These are phyloP conservation scores for Arxiozyma bovina DNA, from an alignment of 1,139 yeast species.

Conservation along the genomic window DNA sequence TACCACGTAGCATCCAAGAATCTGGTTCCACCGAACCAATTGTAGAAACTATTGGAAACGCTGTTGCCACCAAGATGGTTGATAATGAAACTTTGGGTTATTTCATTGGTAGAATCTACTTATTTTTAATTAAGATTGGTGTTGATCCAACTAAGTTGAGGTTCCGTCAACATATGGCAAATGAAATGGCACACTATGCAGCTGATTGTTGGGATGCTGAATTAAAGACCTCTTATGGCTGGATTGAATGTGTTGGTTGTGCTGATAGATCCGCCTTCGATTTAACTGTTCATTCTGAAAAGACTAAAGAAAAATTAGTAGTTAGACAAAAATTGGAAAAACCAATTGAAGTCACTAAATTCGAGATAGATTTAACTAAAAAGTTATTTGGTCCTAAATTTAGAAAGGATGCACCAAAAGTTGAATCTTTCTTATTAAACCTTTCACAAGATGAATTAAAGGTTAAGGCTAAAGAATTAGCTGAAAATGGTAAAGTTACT, in stretches of 20 bases:
- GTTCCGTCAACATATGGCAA: conserved; percentile 97
- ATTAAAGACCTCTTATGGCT: conserved; percentile 88
- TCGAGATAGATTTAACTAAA: conserved; percentile 79
- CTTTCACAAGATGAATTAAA: conserved; percentile 85
- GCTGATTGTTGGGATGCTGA: conserved; percentile 99
- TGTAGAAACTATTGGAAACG: conserved; percentile 74
- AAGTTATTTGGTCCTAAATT: conserved; percentile 96
- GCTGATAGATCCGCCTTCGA: conserved; percentile 99
- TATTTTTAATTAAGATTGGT: conserved; percentile 81
- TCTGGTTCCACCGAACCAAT: conserved; percentile 66
- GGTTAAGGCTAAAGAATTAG: conserved; percentile 61
- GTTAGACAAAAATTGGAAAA: conserved; percentile 84
- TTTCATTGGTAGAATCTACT: conserved; percentile 86
- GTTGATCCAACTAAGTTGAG: conserved; percentile 75
- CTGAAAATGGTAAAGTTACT: conserved; percentile 51
- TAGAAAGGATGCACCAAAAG: conserved; percentile 92
- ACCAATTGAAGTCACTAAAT: conserved; percentile 75
- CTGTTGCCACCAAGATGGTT: conserved; percentile 77
- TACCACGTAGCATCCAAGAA: conserved; percentile 82
- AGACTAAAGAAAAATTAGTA: conserved; percentile 88
- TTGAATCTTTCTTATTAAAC: conserved; percentile 66
- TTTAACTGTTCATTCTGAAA: conserved; percentile 87
- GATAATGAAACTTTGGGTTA: conserved; percentile 97
- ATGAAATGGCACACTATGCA: conserved; percentile 99
- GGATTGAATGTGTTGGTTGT: conserved; percentile 99